Conservation (phyloP, 345 rosid genomes). For the Litchi chinensis region DNA sequence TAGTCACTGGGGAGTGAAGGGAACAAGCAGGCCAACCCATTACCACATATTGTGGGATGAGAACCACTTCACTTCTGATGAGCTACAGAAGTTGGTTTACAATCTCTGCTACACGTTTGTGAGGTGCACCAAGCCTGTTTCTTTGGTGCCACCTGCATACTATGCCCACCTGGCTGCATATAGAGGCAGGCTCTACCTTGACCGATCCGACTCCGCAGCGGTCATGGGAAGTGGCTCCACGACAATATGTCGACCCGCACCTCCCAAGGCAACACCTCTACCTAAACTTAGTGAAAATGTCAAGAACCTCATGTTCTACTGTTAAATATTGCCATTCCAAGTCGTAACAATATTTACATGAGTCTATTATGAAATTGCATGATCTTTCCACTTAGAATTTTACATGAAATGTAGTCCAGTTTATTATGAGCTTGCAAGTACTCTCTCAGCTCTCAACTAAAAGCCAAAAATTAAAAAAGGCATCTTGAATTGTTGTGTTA, state of each 20-base stretch:
- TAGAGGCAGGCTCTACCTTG: conserved; percentile 89
- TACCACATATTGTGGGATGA: conserved; percentile 89
- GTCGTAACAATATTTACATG: neutral
- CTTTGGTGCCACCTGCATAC: conserved; percentile 91
- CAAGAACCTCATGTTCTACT: conserved; percentile 91
- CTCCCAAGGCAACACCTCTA: conserved; percentile 79
- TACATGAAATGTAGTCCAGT: neutral
- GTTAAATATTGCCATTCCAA: conserved; percentile 43
- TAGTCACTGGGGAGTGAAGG: conserved; percentile 93
- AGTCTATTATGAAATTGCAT: neutral
- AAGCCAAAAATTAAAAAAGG: neutral
- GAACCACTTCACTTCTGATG: conserved; percentile 87
- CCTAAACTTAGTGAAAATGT: conserved; percentile 85
- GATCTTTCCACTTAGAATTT: conserved; percentile 4
- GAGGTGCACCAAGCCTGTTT: conserved; percentile 93
- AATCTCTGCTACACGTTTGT: conserved; percentile 86
- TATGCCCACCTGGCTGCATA: conserved; percentile 97
- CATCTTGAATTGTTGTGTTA: neutral
- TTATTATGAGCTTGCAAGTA: neutral
- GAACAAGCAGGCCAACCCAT: conserved; percentile 94
- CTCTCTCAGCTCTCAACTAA: neutral
- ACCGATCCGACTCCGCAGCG: conserved; percentile 56
- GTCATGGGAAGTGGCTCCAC: conserved; percentile 39
- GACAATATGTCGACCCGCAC: conserved; percentile 59
- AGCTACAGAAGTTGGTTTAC: conserved; percentile 83